Conservation (phyloP, 371 early-diverging fungal genomes). For the Actinomortierella wolfii region DNA sequence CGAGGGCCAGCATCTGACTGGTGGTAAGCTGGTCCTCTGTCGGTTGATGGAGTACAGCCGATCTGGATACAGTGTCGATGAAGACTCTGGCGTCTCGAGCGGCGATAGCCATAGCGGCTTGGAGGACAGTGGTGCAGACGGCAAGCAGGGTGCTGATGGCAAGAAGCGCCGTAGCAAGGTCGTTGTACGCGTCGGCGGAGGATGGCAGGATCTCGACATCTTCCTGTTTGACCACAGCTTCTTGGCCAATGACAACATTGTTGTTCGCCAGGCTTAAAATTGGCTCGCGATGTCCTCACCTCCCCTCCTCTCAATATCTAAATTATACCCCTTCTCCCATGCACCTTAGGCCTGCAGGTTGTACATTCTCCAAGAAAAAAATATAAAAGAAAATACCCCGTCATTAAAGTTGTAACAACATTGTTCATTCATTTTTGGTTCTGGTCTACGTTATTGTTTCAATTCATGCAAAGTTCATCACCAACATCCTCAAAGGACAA, state of each 20-base stretch:
- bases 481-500: background rate
- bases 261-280: conserved; percentile 11
- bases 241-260: conserved; percentile 47
- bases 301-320: too few relatives aligned
- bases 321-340: too few relatives aligned
- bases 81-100: conserved; percentile 30
- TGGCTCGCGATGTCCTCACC: too few relatives aligned
- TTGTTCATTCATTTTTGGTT: too few relatives aligned
- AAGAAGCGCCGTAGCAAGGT: conserved; percentile 53
- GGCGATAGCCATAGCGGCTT: conserved; percentile 25
- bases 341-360: too few relatives aligned
- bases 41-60: conserved; percentile 43
- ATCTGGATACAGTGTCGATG: conserved; percentile 5
- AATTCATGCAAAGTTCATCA: conserved; percentile 2
- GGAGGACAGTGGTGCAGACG: conserved; percentile 17
- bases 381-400: too few relatives aligned
- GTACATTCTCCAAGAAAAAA: too few relatives aligned
- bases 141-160: conserved; percentile 1
- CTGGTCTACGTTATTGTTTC: too few relatives aligned
- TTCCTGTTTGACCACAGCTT: conserved; percentile 62
- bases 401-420: too few relatives aligned
- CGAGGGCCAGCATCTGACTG: conserved; percentile 15
- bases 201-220: conserved; percentile 69
- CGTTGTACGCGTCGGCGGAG: conserved; percentile 65
- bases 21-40: conserved; percentile 35